Evolutionary conservation across 2,329 filamentous ascomycete genomes (phyloP), one percentile per base, ranked within the genome.

Genomic region (Trichoderma atrobrunneum): DNA sequence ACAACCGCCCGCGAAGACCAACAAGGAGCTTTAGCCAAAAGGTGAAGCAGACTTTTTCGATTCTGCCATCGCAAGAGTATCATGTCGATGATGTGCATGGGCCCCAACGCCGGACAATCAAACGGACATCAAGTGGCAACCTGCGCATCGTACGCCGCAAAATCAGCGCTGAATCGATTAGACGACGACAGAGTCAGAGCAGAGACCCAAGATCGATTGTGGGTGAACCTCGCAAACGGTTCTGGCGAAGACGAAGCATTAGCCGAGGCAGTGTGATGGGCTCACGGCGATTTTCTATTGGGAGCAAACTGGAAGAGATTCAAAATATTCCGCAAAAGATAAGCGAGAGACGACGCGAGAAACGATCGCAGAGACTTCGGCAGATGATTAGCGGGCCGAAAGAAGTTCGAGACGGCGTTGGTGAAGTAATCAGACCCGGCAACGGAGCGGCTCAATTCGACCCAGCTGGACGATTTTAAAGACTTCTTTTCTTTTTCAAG

Each of bases 11-110:
- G 1, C 74, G 75, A 10, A 79, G 76, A 26, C 84, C 84, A 3
- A 84, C 84, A 48, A 80, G 85, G 69, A 87, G 84, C 72, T 78
- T 90, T 16, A 88, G 86, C 74, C 79, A 83, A 39, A 86, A 84
- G 36, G 80, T 90, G 81, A 88, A 87, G 79, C 82, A 84, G 43
- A 91, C 89, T 0, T 90, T 91, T 81, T 85, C 89, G 14, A 89
- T 91, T 32, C 76, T 91, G 62, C 89, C 89, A 0, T 75, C 84
- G n/a, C 81, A 82, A 3, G 80, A 84, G 60, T 77, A 78, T 62
- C 73, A 76, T 24, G 74, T 75, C 8, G 77, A 80, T 67, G 80
- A 83, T 16, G 78, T 76, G 30, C 77, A 81, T 34, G 80, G 80
- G 3, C 81, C 84, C 0, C 86, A 90, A 54, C 85, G 88, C 5